Conservation (phyloP, 2,329 filamentous ascomycete species). For the Ophiostoma novo-ulmi region DNA sequence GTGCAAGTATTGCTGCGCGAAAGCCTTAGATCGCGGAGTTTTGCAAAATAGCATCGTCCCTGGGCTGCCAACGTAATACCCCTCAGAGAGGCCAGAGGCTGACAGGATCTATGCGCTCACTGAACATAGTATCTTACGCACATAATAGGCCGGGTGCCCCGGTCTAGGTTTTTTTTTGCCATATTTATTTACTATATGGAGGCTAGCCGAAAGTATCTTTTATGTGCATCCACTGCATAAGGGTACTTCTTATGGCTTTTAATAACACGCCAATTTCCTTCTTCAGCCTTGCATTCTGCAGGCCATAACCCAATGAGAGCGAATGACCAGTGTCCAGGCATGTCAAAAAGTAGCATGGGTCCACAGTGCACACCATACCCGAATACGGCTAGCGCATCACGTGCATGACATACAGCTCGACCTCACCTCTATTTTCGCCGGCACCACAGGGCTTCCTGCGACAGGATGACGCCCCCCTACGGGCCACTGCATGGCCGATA, state of each 20-base stretch:
- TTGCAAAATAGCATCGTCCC: conserved; percentile 5
- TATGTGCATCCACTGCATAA: not conserved
- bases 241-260: not conserved
- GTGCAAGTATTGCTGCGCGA: not conserved
- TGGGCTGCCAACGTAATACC: not conserved
- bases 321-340: conserved; percentile 10
- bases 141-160: conserved; percentile 19
- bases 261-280: conserved; percentile 9
- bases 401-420: conserved; percentile 26
- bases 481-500: conserved; percentile 18
- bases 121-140: not conserved
- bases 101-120: not conserved
- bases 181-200: conserved; percentile 3
- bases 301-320: not conserved
- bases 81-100: not conserved
- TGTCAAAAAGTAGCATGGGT: conserved; percentile 18
- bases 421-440: conserved; percentile 29
- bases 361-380: conserved; percentile 12
- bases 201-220: conserved; percentile 10
- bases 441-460: conserved; percentile 24
- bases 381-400: conserved; percentile 20
- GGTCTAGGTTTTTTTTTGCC: conserved; percentile 15
- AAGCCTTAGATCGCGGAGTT: not conserved
- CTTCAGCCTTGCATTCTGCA: conserved; percentile 30
- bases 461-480: conserved; percentile 21